These are phyloP conservation scores for Vigna reflexopilosa DNA, from an alignment of 306 rosid genomes.

Conservation along the genomic window DNA sequence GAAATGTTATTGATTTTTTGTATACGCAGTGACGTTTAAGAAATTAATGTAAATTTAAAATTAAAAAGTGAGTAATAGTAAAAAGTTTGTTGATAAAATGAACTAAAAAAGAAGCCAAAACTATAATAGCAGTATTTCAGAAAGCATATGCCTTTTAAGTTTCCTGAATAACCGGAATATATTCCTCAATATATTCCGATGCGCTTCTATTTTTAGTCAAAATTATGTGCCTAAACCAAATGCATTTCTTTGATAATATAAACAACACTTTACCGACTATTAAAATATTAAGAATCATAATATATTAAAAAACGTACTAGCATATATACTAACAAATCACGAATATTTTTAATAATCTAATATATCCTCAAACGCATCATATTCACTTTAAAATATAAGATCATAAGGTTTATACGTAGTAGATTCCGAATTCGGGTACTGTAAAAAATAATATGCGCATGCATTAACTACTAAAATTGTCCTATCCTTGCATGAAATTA, in stretches of 20 bases:
- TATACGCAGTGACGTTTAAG: not conserved
- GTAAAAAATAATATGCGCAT: not conserved
- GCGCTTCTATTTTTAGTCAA: not conserved
- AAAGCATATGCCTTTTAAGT: conserved; percentile 18
- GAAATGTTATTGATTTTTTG: no score
- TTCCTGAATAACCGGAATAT: conserved; percentile 13
- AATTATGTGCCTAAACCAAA: not conserved
- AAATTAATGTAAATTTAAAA: no score
- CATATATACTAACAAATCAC: not conserved
- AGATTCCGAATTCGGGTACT: not conserved
- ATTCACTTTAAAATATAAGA: not conserved
- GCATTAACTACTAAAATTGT: not conserved
- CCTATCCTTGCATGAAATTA: not conserved
- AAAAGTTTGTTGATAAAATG: no score
- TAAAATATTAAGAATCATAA: not conserved
- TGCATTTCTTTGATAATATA: not conserved
- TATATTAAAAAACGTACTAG: not conserved
- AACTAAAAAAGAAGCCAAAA: not conserved
- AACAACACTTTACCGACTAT: not conserved
- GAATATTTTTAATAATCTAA: not conserved
- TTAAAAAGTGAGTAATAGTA: no score
- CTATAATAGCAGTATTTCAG: not conserved
- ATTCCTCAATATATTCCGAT: not conserved
- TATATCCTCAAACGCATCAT: not conserved
- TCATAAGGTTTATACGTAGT: not conserved